phyloP scores from a whole-genome alignment of 2,329 filamentous ascomycete species.

The Cercospora nicotianae region DNA sequence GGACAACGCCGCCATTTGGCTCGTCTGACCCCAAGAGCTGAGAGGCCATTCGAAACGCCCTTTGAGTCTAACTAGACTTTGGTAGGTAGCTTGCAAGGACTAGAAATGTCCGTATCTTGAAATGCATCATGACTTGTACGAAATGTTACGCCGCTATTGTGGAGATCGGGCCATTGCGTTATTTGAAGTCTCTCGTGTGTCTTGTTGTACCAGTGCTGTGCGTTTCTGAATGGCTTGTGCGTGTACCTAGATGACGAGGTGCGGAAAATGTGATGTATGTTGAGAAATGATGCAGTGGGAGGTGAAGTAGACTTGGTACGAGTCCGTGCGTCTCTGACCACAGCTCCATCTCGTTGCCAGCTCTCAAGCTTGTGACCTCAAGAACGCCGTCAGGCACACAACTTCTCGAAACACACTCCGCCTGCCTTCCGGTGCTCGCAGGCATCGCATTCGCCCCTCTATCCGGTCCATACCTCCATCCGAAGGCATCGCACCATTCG shows the following conservation, averaged over 20 bases:
- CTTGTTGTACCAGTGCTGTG: not conserved
- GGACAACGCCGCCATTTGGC: conserved; percentile 77
- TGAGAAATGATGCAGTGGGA: not conserved
- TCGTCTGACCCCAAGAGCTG: conserved; percentile 79
- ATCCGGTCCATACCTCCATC: not conserved
- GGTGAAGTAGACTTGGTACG: conserved; percentile 3
- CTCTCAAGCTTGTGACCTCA: conserved; percentile 4
- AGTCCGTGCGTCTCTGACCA: conserved; percentile 11
- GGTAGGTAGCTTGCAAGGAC: not conserved
- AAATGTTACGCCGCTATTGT: not conserved
- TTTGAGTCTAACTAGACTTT: conserved; percentile 36
- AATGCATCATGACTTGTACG: not conserved
- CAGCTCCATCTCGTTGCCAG: conserved; percentile 5
- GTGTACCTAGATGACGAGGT: not conserved
- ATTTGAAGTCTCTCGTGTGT: not conserved
- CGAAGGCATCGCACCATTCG: not conserved
- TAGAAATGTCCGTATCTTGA: not conserved
- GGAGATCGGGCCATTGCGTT: not conserved
- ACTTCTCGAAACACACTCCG: not conserved
- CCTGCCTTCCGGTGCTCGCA: not conserved
- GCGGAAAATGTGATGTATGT: not conserved
- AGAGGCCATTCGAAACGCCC: conserved; percentile 69
- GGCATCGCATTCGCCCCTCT: not conserved
- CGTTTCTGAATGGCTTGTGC: not conserved
- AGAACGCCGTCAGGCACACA: not conserved